Evolutionary conservation across 1,284 basidiomycete species (phyloP).

Genomic region (Apiotrichum brassicae): DNA sequence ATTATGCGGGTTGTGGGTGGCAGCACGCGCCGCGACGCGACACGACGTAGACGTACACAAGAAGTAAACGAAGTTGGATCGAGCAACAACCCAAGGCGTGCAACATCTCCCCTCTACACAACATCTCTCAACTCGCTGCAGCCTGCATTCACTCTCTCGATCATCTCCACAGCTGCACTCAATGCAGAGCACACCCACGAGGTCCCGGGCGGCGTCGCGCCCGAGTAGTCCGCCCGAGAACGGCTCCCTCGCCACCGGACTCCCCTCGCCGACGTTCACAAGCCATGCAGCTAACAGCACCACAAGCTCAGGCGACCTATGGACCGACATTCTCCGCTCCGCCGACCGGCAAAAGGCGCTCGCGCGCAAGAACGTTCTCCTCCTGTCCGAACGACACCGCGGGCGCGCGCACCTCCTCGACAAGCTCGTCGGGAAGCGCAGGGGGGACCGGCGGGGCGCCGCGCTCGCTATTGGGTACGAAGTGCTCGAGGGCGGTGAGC

Average conservation of each 20-base stretch:
- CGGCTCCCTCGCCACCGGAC: neutral
- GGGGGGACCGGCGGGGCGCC: conserved; percentile 20
- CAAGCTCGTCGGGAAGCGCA: conserved; percentile 12
- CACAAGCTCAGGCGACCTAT: conserved; percentile 54
- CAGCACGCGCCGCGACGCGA: too few relatives aligned
- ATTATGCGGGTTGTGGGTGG: too few relatives aligned
- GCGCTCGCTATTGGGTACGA: conserved; percentile 83
- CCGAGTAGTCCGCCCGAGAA: too few relatives aligned
- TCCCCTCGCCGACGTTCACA: neutral
- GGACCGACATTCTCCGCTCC: conserved; percentile 83
- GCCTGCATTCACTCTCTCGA: too few relatives aligned
- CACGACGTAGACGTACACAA: too few relatives aligned
- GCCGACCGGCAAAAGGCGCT: conserved; percentile 65
- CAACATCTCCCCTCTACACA: too few relatives aligned
- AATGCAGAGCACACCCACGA: too few relatives aligned
- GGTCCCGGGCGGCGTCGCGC: too few relatives aligned
- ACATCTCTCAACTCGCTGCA: too few relatives aligned
- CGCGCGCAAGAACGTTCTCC: conserved; percentile 73
- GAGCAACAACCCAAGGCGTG: too few relatives aligned
- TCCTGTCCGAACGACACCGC: conserved; percentile 59
- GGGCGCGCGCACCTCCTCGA: conserved; percentile 19
- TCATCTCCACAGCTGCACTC: too few relatives aligned
- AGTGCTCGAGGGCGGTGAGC: conserved; percentile 79
- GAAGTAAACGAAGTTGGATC: too few relatives aligned
- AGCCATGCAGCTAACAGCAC: neutral